Percentiles rank a stretch among this genome's conserved stretches.
phyloP scores from a whole-genome alignment of 2,329 filamentous ascomycete species.

The Ophiostoma pallidulum region DNA sequence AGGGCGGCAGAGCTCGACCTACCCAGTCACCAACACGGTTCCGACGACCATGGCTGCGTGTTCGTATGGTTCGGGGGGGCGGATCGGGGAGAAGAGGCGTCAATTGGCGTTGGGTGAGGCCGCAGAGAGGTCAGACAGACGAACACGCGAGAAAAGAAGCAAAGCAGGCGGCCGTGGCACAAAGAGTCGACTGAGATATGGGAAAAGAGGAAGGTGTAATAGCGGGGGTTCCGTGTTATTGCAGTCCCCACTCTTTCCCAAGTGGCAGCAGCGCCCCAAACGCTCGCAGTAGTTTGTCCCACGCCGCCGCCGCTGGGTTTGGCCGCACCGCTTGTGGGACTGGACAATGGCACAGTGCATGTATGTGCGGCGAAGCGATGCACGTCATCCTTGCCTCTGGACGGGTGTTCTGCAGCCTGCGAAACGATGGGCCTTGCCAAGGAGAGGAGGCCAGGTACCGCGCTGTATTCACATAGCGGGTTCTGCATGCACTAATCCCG shows the following conservation, averaged over 20 bases:
- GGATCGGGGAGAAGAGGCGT: background rate
- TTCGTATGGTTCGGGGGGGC: background rate
- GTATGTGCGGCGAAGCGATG: too few relatives aligned
- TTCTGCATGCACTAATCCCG: too few relatives aligned
- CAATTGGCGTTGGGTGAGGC: background rate
- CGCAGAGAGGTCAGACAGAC: background rate
- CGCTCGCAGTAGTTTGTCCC: constrained; percentile 2
- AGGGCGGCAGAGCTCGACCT: constrained; percentile 33
- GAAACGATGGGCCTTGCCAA: too few relatives aligned
- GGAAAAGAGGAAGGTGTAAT: too few relatives aligned
- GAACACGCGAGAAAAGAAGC: background rate
- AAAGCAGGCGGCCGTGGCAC: background rate
- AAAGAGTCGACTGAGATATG: too few relatives aligned
- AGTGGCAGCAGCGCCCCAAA: too few relatives aligned
- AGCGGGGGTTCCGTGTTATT: constrained; percentile 5
- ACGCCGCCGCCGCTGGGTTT: background rate
- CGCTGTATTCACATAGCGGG: too few relatives aligned
- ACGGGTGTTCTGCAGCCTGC: too few relatives aligned
- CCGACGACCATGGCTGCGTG: constrained; percentile 59
- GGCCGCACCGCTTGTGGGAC: too few relatives aligned
- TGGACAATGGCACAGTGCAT: too few relatives aligned
- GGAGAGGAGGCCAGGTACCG: too few relatives aligned
- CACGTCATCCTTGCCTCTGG: too few relatives aligned
- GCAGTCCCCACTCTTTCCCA: background rate
- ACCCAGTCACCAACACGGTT: constrained; percentile 90